Conservation (phyloP, 2,329 filamentous ascomycete species). For the Allantophomopsis cytisporea region DNA sequence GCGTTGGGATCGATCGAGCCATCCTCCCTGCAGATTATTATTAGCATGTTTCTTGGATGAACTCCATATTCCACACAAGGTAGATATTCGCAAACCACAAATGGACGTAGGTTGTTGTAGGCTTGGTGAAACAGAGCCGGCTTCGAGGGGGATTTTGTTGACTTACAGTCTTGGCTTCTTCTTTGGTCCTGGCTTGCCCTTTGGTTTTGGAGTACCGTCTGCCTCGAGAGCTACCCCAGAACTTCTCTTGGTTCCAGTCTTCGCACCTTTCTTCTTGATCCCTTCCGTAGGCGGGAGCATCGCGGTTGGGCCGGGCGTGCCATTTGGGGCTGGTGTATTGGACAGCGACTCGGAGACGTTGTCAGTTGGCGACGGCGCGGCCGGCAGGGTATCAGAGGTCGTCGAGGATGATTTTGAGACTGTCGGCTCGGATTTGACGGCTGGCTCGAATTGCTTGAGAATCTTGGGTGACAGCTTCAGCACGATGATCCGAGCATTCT, state of each 20-base stretch:
- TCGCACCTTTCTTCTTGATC: constrained; percentile 56
- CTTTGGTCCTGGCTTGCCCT: constrained; percentile 88
- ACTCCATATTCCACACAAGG: no score
- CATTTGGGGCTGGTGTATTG: constrained; percentile 40
- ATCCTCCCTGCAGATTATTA: constrained; percentile 35
- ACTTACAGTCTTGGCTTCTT: constrained; percentile 92
- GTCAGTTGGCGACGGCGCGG: constrained; percentile 31
- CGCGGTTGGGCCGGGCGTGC: constrained; percentile 36
- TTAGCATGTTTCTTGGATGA: constrained; percentile 15
- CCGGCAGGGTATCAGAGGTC: constrained; percentile 23
- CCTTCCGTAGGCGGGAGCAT: constrained; percentile 49
- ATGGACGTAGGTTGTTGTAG: not conserved
- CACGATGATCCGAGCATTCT: constrained; percentile 25
- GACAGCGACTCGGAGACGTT: constrained; percentile 42
- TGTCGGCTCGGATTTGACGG: constrained; percentile 27
- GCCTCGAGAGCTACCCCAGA: constrained; percentile 45
- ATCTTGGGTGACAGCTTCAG: constrained; percentile 35
- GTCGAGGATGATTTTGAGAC: constrained; percentile 24
- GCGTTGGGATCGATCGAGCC: constrained; percentile 42
- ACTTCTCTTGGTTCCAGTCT: constrained; percentile 41
- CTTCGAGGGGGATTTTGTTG: constrained; percentile 1
- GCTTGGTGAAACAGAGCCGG: not conserved
- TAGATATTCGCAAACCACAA: not conserved
- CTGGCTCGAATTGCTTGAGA: constrained; percentile 35
- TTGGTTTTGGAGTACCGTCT: constrained; percentile 53